Evolutionary conservation across 1,139 yeast species (phyloP).

Genomic region (Yamadazyma aaseri): DNA sequence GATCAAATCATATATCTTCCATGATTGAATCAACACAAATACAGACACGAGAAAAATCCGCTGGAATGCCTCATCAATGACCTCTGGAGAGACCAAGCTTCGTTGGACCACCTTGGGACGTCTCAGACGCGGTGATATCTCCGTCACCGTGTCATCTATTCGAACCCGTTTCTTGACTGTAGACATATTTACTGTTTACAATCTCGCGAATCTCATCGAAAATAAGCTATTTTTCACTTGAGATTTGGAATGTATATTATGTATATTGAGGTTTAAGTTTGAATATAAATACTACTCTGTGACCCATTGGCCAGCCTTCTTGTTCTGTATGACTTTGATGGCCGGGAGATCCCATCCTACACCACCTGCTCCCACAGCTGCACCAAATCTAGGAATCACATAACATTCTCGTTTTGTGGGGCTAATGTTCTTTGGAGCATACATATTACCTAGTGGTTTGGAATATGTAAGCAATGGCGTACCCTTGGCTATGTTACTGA

Average conservation of each 20-base stretch:
- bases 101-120: neutral
- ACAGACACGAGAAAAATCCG: slow-evolving; percentile 61
- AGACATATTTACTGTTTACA: slow-evolving; percentile 1
- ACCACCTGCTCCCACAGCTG: slow-evolving; percentile 78
- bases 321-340: slow-evolving; percentile 69
- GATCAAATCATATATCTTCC: slow-evolving; percentile 73
- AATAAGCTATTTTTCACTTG: too few species aligned
- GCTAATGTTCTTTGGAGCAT: slow-evolving; percentile 69
- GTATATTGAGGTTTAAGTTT: too few species aligned
- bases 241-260: too few species aligned
- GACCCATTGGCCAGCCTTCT: slow-evolving; percentile 61
- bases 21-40: slow-evolving; percentile 74
- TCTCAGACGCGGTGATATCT: slow-evolving; percentile 5
- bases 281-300: slow-evolving; percentile 5
- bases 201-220: neutral
- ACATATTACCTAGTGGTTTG: slow-evolving; percentile 88
- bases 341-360: slow-evolving; percentile 94
- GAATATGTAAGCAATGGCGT: slow-evolving; percentile 79
- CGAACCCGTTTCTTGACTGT: slow-evolving; percentile 13
- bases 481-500: slow-evolving; percentile 72
- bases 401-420: slow-evolving; percentile 77
- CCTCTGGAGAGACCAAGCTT: slow-evolving; percentile 49
- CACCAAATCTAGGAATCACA: slow-evolving; percentile 90
- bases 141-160: slow-evolving; percentile 15
- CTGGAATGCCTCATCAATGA: slow-evolving; percentile 82